These are phyloP conservation scores for Truncatella angustata DNA, from an alignment of 2,329 filamentous ascomycete species.

Conservation along the genomic window DNA sequence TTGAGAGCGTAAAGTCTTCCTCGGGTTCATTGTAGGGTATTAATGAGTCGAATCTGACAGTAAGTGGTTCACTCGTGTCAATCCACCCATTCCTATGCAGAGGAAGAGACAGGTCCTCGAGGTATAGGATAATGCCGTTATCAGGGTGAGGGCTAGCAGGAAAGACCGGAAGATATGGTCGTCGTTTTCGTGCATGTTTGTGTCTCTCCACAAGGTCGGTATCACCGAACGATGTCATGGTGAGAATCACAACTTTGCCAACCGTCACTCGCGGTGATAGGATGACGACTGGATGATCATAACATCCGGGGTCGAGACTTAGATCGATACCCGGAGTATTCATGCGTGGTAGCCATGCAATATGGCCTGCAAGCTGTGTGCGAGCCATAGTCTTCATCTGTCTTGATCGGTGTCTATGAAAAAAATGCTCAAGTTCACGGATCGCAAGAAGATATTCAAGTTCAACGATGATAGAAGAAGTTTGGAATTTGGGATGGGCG, in stretches of 20 bases:
- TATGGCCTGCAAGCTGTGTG: slow-evolving; percentile 15
- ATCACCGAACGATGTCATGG: slow-evolving; percentile 20
- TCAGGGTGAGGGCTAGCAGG: slow-evolving; percentile 19
- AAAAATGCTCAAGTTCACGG: background rate
- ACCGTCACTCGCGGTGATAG: slow-evolving; percentile 18
- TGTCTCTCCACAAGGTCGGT: slow-evolving; percentile 14
- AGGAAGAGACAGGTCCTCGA: slow-evolving; percentile 11
- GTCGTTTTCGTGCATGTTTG: slow-evolving; percentile 8
- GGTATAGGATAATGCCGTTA: slow-evolving; percentile 18
- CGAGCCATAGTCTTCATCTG: slow-evolving; percentile 1
- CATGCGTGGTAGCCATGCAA: slow-evolving; percentile 18
- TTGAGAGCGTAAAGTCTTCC: slow-evolving; percentile 15
- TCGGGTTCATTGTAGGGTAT: slow-evolving; percentile 14
- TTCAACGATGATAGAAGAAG: no score
- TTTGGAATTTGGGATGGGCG: no score
- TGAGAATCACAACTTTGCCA: slow-evolving; percentile 18
- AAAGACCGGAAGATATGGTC: slow-evolving; percentile 18
- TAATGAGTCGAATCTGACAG: slow-evolving; percentile 12
- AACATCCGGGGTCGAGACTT: slow-evolving; percentile 15
- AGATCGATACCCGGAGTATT: slow-evolving; percentile 1
- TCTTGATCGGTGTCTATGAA: background rate
- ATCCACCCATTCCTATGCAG: slow-evolving; percentile 20
- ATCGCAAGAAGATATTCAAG: no score
- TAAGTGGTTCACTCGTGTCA: slow-evolving; percentile 12
- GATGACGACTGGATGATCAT: slow-evolving; percentile 22